phyloP scores from a whole-genome alignment of 441 rosid species.

The Populus tomentosa region DNA sequence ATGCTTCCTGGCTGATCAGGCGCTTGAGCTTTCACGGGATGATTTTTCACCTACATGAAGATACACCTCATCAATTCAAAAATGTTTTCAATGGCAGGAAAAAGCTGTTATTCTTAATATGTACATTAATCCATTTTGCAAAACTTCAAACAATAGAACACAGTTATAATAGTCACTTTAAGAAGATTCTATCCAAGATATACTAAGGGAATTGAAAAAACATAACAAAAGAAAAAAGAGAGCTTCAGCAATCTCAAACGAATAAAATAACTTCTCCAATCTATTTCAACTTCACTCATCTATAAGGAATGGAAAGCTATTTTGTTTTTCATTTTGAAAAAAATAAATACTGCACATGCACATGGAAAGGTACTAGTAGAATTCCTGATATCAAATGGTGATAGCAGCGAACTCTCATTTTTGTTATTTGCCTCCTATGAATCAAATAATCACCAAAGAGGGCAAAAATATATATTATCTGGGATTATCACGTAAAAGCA shows the following conservation, averaged over 20 bases:
- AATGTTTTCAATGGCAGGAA: not conserved
- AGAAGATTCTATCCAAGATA: not conserved
- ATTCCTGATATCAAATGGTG: no score
- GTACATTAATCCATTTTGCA: not conserved
- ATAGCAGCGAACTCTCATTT: not conserved
- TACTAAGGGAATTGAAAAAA: not conserved
- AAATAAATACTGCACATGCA: no score
- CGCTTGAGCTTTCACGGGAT: conserved; percentile 85
- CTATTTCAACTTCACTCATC: not conserved
- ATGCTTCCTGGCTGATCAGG: conserved; percentile 84
- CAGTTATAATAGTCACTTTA: not conserved
- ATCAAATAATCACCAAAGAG: no score
- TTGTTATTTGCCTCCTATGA: no score
- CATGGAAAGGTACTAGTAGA: no score
- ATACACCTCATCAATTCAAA: not conserved
- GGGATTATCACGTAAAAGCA: no score
- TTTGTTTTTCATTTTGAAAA: no score
- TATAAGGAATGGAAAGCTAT: not conserved
- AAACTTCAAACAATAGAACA: not conserved
- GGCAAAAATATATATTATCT: no score
- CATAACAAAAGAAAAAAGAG: not conserved
- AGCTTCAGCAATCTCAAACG: not conserved
- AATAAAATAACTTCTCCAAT: not conserved
- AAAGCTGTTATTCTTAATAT: not conserved
- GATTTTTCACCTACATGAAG: conserved; percentile 67